A percentile compares a stretch with the other conserved stretches of the same genome.
These are phyloP conservation scores for Trematosphaeria pertusa DNA, from an alignment of 2,329 filamentous ascomycete genomes.

Conservation along the genomic window DNA sequence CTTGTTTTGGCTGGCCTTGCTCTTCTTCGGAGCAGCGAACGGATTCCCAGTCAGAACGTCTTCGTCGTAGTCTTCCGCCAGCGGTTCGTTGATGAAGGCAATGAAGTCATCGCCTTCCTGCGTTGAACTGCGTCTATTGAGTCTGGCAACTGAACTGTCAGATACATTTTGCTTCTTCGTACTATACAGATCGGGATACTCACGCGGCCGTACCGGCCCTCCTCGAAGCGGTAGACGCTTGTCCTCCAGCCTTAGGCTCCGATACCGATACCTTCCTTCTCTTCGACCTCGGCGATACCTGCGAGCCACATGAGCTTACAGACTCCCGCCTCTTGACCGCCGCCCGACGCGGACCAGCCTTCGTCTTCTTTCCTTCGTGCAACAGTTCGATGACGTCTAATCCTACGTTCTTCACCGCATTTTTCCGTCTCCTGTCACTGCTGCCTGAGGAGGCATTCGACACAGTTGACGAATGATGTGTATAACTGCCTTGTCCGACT, in stretches of 20 bases:
- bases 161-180: too few species aligned
- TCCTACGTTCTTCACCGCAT: neutral
- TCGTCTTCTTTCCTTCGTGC: neutral
- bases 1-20: neutral
- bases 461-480: neutral
- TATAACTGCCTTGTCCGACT: neutral
- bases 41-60: constrained; percentile 8
- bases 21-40: constrained; percentile 3
- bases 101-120: neutral
- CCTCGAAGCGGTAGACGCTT: too few species aligned
- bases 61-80: neutral
- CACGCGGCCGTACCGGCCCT: too few species aligned
- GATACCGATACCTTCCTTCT: neutral
- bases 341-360: too few species aligned
- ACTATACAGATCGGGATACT: too few species aligned
- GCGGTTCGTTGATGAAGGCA: neutral
- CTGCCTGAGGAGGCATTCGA: neutral
- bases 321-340: too few species aligned
- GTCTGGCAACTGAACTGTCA: too few species aligned
- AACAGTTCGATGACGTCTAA: neutral
- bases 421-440: neutral
- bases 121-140: neutral
- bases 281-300: neutral
- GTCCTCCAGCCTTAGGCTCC: too few species aligned
- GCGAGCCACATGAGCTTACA: too few species aligned